Conservation (phyloP, 2,329 filamentous ascomycete species). For the Fusarium zealandicum region DNA sequence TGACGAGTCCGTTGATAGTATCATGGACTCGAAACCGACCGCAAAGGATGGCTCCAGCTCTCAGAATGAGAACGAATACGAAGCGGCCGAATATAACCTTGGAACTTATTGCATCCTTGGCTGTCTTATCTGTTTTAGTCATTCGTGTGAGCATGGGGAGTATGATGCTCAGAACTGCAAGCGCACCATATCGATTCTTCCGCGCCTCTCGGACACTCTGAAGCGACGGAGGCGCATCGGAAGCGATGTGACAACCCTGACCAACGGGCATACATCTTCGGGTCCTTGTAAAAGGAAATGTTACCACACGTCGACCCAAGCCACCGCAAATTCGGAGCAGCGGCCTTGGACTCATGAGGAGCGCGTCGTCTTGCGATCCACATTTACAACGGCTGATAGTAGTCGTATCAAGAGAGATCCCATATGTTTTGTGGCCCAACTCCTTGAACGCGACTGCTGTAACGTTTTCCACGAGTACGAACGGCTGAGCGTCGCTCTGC, state of each 20-base stretch:
- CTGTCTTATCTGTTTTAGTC: constrained; percentile 66
- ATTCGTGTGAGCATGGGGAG: constrained; percentile 68
- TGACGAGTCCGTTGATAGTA: constrained; percentile 61
- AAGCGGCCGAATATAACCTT: constrained; percentile 56
- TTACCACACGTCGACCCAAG: constrained; percentile 44
- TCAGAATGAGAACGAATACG: constrained; percentile 48
- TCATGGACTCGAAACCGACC: constrained; percentile 61
- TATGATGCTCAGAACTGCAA: constrained; percentile 62
- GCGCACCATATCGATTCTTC: constrained; percentile 58
- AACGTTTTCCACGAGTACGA: constrained; percentile 53
- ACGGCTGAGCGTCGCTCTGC: constrained; percentile 36
- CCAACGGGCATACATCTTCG: constrained; percentile 25
- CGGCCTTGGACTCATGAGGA: constrained; percentile 59
- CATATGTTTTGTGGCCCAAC: constrained; percentile 58
- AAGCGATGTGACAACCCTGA: constrained; percentile 1
- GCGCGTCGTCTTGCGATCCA: constrained; percentile 55
- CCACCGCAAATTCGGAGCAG: constrained; percentile 6
- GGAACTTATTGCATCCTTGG: constrained; percentile 63
- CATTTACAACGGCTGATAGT: constrained; percentile 52
- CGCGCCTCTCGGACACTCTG: constrained; percentile 46
- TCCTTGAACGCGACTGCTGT: constrained; percentile 60
- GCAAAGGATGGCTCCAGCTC: constrained; percentile 53
- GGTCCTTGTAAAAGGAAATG: constrained; percentile 53
- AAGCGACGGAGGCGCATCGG: constrained; percentile 37
- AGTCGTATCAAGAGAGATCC: constrained; percentile 52